Base-by-base conservation (phyloP, 1,284 basidiomycete species). In the Sanghuangporus sanghuang region DNA sequence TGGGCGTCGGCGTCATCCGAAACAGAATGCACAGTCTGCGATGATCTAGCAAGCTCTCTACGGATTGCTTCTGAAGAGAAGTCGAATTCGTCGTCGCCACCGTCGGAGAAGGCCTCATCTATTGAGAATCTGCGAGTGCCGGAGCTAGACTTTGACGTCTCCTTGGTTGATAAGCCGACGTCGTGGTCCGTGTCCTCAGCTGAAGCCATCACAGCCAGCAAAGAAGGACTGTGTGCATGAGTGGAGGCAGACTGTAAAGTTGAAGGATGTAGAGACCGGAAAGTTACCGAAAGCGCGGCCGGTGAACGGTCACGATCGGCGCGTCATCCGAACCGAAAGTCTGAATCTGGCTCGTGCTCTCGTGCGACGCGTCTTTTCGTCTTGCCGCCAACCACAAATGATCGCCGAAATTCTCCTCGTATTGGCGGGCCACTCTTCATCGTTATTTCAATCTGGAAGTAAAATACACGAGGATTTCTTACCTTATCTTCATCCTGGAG, bases 361-460 rank as follows among this genome's bases (percentile, higher is more conserved):
- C 40, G 40, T n/a, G 16, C 53, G 53, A 36, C 53, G 53, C 53
- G 53, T 38, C 16, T 23, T 4, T 12, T 35, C 49, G 12, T 52
- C 49, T 56, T 32, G 35, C 6, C 44, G 14, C 44, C 39, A 14
- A 42, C 38, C 27, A 5, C 27, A 5, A 65, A 86, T 95, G 92
- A 91, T 95, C 67, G 87, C 92, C 68, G 93, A 95, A 75, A 78
- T 95, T 57, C 82, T 95, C 52, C 83, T 94, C 61, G 81, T 94
- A 57, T 86, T 95, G 54, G 85, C 88, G 2, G 93, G 93, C 44
- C 92, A 95, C 76, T 80, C 85, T 0, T 95, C 93, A 0, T 90
- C 92, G 1, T 79, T 95, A 58, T 92, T 95, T 66, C 80, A 84
- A 9, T 71, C 75, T 57, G 83, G 85, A 56, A 74, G 85, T 66